These are phyloP conservation scores for Avena atlantica DNA, from an alignment of 176 grass and related monocot species.

Conservation along the genomic window DNA sequence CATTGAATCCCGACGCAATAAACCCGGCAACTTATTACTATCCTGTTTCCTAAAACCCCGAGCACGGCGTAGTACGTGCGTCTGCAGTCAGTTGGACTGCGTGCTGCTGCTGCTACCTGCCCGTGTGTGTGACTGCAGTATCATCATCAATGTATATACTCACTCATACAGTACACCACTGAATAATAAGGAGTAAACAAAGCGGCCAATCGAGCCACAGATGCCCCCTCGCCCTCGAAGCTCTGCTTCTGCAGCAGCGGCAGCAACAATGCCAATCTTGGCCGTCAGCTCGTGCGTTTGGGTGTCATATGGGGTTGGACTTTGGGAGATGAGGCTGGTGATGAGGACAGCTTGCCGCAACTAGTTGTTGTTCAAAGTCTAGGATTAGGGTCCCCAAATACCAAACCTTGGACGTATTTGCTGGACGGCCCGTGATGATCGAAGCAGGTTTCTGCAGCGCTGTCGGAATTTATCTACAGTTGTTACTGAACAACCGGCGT, in stretches of 20 bases:
- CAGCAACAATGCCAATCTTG: neutral
- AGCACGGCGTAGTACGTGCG: neutral
- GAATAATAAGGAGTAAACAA: neutral
- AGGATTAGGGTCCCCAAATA: conserved; percentile 22
- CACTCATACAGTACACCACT: neutral
- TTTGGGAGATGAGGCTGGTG: neutral
- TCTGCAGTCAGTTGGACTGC: neutral
- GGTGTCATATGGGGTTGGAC: neutral
- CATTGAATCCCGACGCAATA: conserved; percentile 10
- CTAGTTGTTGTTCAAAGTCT: neutral
- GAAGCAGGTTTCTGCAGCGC: neutral
- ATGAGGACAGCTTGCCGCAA: neutral
- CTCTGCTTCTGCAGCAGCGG: neutral
- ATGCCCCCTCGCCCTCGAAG: neutral
- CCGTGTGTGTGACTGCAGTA: neutral
- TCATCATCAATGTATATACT: neutral
- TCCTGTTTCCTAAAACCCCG: neutral
- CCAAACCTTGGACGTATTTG: conserved; percentile 14
- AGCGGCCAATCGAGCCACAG: neutral
- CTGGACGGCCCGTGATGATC: neutral
- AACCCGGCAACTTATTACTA: conserved; percentile 1
- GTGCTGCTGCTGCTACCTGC: neutral
- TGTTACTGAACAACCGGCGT: neutral
- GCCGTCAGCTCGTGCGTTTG: neutral
- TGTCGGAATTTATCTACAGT: neutral